Conservation (phyloP, 805 yeast species). For the Groenewaldozyma tartarivorans region DNA sequence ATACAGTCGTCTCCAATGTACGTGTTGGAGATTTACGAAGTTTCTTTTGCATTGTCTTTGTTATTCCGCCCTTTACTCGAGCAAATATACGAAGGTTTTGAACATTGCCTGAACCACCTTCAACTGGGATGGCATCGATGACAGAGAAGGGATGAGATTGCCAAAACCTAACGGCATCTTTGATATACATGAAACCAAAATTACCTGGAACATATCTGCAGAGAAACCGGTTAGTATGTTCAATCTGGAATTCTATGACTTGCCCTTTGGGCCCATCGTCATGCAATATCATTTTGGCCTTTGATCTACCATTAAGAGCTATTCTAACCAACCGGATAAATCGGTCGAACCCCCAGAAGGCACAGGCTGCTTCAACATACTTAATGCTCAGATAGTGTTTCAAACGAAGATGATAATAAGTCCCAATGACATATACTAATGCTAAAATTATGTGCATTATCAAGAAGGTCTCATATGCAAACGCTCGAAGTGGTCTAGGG, state of each 20-base stretch:
- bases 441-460: conserved; percentile 47
- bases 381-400: conserved; percentile 1
- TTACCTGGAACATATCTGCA: conserved; percentile 48
- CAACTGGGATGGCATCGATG: conserved; percentile 10
- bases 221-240: conserved; percentile 28
- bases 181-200: conserved; percentile 47
- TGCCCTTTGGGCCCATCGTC: not conserved
- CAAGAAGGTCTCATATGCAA: conserved; percentile 49
- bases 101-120: conserved; percentile 7
- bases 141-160: conserved; percentile 69
- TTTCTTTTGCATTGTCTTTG: conserved; percentile 7
- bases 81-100: conserved; percentile 8
- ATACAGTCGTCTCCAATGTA: conserved; percentile 13
- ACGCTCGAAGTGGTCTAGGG: conserved; percentile 39
- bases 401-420: conserved; percentile 43
- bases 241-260: conserved; percentile 19
- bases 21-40: not conserved
- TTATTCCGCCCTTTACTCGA: conserved; percentile 15
- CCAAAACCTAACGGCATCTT: conserved; percentile 46
- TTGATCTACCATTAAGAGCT: conserved; percentile 41
- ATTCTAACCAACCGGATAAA: conserved; percentile 46
- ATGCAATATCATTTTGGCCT: not conserved
- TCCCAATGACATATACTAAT: conserved; percentile 41
- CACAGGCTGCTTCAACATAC: conserved; percentile 42
- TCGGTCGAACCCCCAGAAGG: conserved; percentile 65